A percentile compares a stretch with the other conserved stretches of the same genome.
Conservation (phyloP, 805 yeast genomes). For the Candida manassasensis region DNA sequence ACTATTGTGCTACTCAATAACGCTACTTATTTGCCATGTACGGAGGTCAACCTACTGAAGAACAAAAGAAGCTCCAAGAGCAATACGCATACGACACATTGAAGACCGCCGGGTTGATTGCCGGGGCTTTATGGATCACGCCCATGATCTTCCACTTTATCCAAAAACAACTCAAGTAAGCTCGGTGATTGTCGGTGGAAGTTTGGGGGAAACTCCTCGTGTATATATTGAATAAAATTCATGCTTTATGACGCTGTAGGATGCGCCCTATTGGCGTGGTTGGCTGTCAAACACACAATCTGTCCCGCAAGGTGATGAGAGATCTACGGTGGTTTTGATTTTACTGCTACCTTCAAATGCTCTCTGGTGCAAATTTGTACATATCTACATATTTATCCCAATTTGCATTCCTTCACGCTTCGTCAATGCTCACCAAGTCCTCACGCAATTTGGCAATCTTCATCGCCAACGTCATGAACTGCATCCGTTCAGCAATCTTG, state of each 20-base stretch:
- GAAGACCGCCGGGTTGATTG: constrained; percentile 55
- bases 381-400: too few relatives aligned
- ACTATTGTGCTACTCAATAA: not conserved
- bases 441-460: constrained; percentile 37
- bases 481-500: constrained; percentile 71
- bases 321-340: too few relatives aligned
- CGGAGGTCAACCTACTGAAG: constrained; percentile 54
- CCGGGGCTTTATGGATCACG: constrained; percentile 57
- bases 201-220: not conserved
- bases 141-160: constrained; percentile 55
- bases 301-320: too few relatives aligned
- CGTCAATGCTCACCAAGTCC: constrained; percentile 22
- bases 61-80: constrained; percentile 63
- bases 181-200: not conserved
- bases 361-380: too few relatives aligned
- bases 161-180: constrained; percentile 41
- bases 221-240: constrained; percentile 1
- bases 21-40: constrained; percentile 21
- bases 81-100: constrained; percentile 57
- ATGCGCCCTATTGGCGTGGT: too few relatives aligned
- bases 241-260: too few relatives aligned
- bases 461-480: constrained; percentile 29
- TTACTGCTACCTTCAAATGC: too few relatives aligned
- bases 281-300: too few relatives aligned
- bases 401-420: constrained; percentile 11